Base-by-base conservation (phyloP, 768 basidiomycete genomes). In the Mycena kentingensis region DNA sequence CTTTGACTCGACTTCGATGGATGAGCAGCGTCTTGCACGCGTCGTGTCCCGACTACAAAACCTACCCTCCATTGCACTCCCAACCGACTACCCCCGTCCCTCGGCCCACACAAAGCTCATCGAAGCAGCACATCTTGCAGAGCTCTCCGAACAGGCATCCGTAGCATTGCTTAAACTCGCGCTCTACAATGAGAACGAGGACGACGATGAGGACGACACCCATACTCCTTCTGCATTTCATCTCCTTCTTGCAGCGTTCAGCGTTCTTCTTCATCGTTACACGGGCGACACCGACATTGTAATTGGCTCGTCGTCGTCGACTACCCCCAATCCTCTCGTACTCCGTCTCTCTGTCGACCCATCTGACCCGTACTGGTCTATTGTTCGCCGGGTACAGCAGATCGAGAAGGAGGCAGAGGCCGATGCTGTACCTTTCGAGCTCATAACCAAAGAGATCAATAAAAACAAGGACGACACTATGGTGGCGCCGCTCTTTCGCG, bases 271-370 rank as follows among this genome's bases (percentile, higher is more conserved):
- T 12, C 93, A 98, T 72, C 80, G 96, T 35, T 97, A 93, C 72
- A 98, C 97, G 0, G 95, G 91, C 34, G 97, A 99, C 67, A 94
- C 86, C 24, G 93, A 97, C 62, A 78, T 99, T 55, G 80, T 97
- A 52, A 88, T 99, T 63, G 93, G 89, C 29, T 91, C 90, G 3
- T 94, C 93, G 15, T 87, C 91, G 22, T 83, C 89, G 2, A 73
- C 80, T 5, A 81, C 83, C 5, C 80, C 81, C 22, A 84, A 89
- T 53, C 93, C 94, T 8, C 77, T 99, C 32, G 78, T 99, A 32
- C 80, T 99, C 25, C 83, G 93, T 19, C 70, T 98, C 45, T 79
- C 87, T 10, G 74, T 97, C 38, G 90, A 94, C 57, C 89, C 93
- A 0, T 77, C 79, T 18, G 92, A 95, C 73, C 84, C 91, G 1